phyloP scores from a whole-genome alignment of 1,284 basidiomycete species.

The Veloboletus limbatus region DNA sequence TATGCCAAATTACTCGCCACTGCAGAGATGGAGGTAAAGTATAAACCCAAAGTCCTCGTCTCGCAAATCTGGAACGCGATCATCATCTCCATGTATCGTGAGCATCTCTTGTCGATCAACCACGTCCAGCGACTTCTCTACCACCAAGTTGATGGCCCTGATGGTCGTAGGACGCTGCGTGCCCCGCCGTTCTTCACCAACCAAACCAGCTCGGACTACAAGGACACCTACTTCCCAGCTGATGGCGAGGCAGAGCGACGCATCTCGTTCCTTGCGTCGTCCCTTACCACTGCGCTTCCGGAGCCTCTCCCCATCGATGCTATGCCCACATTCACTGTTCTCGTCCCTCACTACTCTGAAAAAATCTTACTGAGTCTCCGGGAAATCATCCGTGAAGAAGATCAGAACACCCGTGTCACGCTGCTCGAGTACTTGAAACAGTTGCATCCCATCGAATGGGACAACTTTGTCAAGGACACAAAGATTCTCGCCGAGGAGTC shows the following conservation, averaged over 20 bases:
- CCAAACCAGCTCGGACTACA: slow-evolving; percentile 71
- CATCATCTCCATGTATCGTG: slow-evolving; percentile 98
- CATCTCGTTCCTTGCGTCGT: slow-evolving; percentile 96
- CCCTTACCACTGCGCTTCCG: slow-evolving; percentile 88
- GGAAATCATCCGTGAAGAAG: slow-evolving; percentile 96
- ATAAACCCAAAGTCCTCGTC: slow-evolving; percentile 96
- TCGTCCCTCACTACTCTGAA: slow-evolving; percentile 96
- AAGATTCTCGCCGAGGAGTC: slow-evolving; percentile 98
- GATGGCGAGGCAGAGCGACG: slow-evolving; percentile 95
- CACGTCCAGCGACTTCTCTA: slow-evolving; percentile 93
- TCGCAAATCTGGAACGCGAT: slow-evolving; percentile 98
- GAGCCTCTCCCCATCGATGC: slow-evolving; percentile 92
- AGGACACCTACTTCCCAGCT: slow-evolving; percentile 86
- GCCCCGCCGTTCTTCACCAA: slow-evolving; percentile 96
- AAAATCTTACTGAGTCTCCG: slow-evolving; percentile 92
- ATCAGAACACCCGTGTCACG: slow-evolving; percentile 93
- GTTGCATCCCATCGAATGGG: slow-evolving; percentile 99
- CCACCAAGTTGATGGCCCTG: slow-evolving; percentile 85
- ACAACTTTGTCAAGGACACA: slow-evolving; percentile 99
- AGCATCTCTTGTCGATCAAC: slow-evolving; percentile 92
- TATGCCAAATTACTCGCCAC: slow-evolving; percentile 95
- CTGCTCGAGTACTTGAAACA: slow-evolving; percentile 97
- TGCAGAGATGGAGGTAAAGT: slow-evolving; percentile 94
- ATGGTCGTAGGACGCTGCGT: slow-evolving; percentile 86
- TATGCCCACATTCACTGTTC: slow-evolving; percentile 97